Evolutionary conservation across 2,329 filamentous ascomycete genomes (phyloP).

Genomic region (Blumeriella jaapii): DNA sequence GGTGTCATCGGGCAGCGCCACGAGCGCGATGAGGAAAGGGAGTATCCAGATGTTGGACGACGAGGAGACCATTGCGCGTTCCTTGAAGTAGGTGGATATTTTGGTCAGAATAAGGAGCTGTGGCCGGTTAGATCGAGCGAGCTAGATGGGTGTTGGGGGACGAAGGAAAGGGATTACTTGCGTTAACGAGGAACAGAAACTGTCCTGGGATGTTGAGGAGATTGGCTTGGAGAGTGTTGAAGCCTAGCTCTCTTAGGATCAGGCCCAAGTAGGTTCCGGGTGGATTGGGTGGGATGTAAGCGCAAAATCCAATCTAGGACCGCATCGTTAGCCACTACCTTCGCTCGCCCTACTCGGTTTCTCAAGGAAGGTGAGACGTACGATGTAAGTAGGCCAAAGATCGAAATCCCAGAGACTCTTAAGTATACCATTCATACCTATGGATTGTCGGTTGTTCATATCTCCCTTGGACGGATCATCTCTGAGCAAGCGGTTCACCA

Average conservation of each 20-base stretch:
- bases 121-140: too few species aligned
- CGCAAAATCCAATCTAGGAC: constrained; percentile 7
- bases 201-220: constrained; percentile 45
- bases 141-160: background rate
- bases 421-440: constrained; percentile 34
- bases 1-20: constrained; percentile 12
- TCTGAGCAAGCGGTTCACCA: constrained; percentile 47
- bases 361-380: background rate
- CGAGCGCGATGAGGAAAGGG: constrained; percentile 27
- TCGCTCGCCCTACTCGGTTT: background rate
- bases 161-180: background rate
- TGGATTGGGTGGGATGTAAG: constrained; percentile 9
- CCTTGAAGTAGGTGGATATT: constrained; percentile 18
- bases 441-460: constrained; percentile 40
- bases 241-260: constrained; percentile 13
- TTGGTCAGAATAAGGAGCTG: constrained; percentile 16
- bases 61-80: constrained; percentile 4
- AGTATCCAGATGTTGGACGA: constrained; percentile 23
- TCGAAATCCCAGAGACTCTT: constrained; percentile 39
- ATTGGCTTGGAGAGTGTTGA: constrained; percentile 40
- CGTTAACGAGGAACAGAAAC: constrained; percentile 24
- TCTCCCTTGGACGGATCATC: constrained; percentile 39
- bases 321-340: too few species aligned
- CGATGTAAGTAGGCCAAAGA: constrained; percentile 37
- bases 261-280: constrained; percentile 14